Evolutionary conservation across 176 grass and related monocot species (phyloP).

Genomic region (Microstegium vimineum): DNA sequence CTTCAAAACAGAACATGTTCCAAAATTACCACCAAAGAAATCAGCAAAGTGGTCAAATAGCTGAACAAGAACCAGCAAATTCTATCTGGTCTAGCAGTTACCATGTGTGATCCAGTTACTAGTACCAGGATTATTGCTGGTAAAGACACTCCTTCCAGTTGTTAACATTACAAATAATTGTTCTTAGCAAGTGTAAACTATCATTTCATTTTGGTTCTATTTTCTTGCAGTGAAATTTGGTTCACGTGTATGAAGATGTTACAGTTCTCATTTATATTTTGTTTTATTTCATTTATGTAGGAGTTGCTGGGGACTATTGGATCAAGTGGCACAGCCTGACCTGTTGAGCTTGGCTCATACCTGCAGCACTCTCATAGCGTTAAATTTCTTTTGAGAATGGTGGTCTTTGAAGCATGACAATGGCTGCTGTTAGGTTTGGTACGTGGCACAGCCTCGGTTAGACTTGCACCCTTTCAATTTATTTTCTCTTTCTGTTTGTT

Average conservation of each 20-base stretch:
- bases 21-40: constrained; percentile 44
- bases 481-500: background rate
- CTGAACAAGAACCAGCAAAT: constrained; percentile 52
- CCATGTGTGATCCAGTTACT: constrained; percentile 64
- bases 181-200: background rate
- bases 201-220: background rate
- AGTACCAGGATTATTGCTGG: constrained; percentile 55
- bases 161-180: background rate
- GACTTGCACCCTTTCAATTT: background rate
- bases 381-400: constrained; percentile 73
- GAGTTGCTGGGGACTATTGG: constrained; percentile 40
- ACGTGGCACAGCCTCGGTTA: constrained; percentile 30
- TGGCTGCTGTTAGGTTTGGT: constrained; percentile 58
- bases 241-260: background rate
- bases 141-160: constrained; percentile 20
- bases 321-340: constrained; percentile 56
- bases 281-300: constrained; percentile 26
- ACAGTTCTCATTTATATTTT: constrained; percentile 12
- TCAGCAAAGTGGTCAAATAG: constrained; percentile 41
- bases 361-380: constrained; percentile 57
- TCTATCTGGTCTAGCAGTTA: constrained; percentile 58
- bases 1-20: constrained; percentile 46
- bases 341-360: constrained; percentile 52
- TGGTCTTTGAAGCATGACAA: constrained; percentile 56
- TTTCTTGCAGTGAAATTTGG: constrained; percentile 4